phyloP scores from a whole-genome alignment of 1,139 yeast species.

The Citeromyces siamensis region DNA sequence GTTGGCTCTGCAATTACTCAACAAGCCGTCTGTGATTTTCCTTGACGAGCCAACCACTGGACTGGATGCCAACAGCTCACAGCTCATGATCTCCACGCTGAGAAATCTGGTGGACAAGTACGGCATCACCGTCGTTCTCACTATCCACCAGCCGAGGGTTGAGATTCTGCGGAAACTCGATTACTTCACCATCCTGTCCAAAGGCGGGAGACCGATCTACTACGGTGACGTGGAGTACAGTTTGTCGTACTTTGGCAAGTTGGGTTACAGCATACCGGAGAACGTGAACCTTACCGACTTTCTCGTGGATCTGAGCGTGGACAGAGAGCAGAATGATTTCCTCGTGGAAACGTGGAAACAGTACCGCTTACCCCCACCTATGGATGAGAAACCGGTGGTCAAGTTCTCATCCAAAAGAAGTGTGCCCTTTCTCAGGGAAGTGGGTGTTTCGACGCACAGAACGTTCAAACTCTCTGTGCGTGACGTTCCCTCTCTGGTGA shows the following conservation, averaged over 20 bases:
- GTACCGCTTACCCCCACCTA: background rate
- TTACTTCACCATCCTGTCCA: slow-evolving; percentile 49
- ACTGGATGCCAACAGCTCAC: slow-evolving; percentile 61
- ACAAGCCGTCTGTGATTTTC: slow-evolving; percentile 58
- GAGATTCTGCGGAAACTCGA: slow-evolving; percentile 56
- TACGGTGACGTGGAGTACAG: slow-evolving; percentile 37
- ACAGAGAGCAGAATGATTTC: slow-evolving; percentile 6
- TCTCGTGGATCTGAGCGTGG: slow-evolving; percentile 41
- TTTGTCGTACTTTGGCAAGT: slow-evolving; percentile 31
- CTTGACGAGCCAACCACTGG: slow-evolving; percentile 83
- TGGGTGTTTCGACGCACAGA: slow-evolving; percentile 38
- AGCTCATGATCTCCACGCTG: slow-evolving; percentile 42
- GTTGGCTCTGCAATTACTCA: slow-evolving; percentile 61
- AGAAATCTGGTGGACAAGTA: slow-evolving; percentile 35
- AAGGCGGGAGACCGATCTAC: slow-evolving; percentile 53
- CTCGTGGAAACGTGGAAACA: slow-evolving; percentile 7
- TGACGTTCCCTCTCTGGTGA: slow-evolving; percentile 38
- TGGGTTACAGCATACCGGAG: slow-evolving; percentile 28
- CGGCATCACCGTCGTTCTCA: slow-evolving; percentile 56
- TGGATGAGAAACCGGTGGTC: slow-evolving; percentile 1
- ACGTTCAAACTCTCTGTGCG: slow-evolving; percentile 37
- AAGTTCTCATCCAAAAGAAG: slow-evolving; percentile 13
- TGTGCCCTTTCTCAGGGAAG: slow-evolving; percentile 24
- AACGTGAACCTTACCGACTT: slow-evolving; percentile 41
- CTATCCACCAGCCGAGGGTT: slow-evolving; percentile 70